Percentiles rank a stretch among this genome's conserved stretches.
Conservation (phyloP, 176 grass and related monocot genomes). For the Oryza rufipogon region DNA sequence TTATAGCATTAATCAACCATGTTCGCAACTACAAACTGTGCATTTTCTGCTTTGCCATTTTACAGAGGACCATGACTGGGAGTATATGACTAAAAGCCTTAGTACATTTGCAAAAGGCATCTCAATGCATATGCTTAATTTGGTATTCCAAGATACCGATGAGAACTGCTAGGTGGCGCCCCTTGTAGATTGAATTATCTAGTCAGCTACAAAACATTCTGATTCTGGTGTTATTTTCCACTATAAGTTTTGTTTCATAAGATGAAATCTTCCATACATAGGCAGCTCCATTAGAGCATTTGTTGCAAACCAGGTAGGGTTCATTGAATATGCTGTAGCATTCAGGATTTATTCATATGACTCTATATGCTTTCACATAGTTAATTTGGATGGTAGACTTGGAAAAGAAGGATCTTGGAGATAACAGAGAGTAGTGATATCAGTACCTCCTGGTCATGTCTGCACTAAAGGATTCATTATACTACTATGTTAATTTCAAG, state of each 20-base stretch:
- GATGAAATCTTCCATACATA: not conserved
- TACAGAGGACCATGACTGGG: not conserved
- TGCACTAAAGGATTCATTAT: not conserved
- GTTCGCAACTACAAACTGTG: not conserved
- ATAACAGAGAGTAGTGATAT: not conserved
- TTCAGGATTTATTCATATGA: not conserved
- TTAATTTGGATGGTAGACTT: not conserved
- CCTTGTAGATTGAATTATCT: not conserved
- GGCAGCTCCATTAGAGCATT: not conserved
- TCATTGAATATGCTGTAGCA: not conserved
- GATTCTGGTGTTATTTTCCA: not conserved
- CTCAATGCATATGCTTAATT: not conserved
- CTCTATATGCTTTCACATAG: not conserved
- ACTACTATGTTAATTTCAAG: not conserved
- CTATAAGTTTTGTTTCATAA: not conserved
- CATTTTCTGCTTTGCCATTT: not conserved
- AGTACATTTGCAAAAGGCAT: not conserved
- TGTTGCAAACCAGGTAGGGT: not conserved
- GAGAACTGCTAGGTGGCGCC: not conserved
- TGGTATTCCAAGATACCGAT: not conserved
- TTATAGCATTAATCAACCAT: not conserved
- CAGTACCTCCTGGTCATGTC: not conserved
- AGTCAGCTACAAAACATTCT: not conserved
- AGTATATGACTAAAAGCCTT: constrained; percentile 1
- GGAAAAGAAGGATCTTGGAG: not conserved